Evolutionary conservation across 306 rosid genomes (phyloP).

Genomic region (Vicia faba): DNA sequence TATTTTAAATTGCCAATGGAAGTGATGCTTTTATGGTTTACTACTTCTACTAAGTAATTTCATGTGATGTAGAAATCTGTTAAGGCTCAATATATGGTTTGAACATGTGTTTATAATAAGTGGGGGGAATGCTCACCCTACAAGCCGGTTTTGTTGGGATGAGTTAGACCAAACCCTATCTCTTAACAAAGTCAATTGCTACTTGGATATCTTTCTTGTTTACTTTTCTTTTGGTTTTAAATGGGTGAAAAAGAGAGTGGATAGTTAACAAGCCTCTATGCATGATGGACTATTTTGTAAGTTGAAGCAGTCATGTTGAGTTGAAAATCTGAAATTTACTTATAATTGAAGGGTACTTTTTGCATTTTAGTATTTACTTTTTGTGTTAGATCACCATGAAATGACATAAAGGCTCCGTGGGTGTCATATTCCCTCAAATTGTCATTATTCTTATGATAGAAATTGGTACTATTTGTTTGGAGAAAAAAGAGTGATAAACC

Average conservation of each 20-base stretch:
- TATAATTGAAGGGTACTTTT: background rate
- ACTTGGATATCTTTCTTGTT: constrained; percentile 12
- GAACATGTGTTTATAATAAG: no score
- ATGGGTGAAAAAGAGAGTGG: background rate
- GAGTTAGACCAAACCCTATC: no score
- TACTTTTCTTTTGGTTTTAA: constrained; percentile 19
- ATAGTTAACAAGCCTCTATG: background rate
- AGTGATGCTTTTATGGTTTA: constrained; percentile 10
- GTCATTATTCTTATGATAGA: background rate
- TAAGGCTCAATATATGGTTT: no score
- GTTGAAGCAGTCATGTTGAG: background rate
- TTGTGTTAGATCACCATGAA: constrained; percentile 10
- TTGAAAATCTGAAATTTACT: background rate
- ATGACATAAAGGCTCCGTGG: background rate
- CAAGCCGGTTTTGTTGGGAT: no score
- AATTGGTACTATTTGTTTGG: background rate
- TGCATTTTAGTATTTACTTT: constrained; percentile 22
- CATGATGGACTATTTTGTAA: constrained; percentile 1
- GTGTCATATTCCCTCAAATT: background rate
- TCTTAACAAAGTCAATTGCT: background rate
- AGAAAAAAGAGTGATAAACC: background rate
- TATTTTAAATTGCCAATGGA: no score
- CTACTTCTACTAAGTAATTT: background rate
- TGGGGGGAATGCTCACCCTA: no score
- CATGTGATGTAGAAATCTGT: background rate